Evolutionary conservation across 2,329 filamentous ascomycete species (phyloP), one percentile per base, ranked within the genome.

Genomic region (Chaetomium sp.): DNA sequence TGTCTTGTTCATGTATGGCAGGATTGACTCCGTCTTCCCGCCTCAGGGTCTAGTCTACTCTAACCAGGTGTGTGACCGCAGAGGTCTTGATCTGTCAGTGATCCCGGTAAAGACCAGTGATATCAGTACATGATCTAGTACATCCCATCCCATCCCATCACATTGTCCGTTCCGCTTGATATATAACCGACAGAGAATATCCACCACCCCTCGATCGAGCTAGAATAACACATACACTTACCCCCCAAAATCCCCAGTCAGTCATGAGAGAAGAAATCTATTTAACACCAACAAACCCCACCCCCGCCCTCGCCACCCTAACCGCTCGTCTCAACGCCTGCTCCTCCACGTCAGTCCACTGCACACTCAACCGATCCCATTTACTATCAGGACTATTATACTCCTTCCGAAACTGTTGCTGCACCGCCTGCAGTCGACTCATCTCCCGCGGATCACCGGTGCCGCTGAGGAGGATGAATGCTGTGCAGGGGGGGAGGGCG

Each of bases 371-470:
- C 59, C 85, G 71, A 67, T 87, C 82, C 84, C 84, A 87, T 62
- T 85, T 85, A 60, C 74, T 79, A 10, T 81, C 79, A 0, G 79
- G 79, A 7, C 77, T 79, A 68, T 84, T 82, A 67, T 84, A 87
- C 69, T 88, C 84, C 62, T 76, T 77, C 66, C 79, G 81, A 73
- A 80, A 85, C 68, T 80, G 77, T 6, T 75, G 67, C 50, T 86
- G 80, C 74, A 84, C 72, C 27, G 76, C 76, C 71, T 85, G 81
- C 61, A 87, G 71, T 42, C 76, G 74, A 57, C 77, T 78, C 82
- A 87, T 85, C 64, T 82, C 79, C 37, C 83, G 78, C n/a, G 84
- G 84, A 63, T 87, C 82, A 41, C 85, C 85, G 5, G 80, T 85
- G 59, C 85, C 85, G 62, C 80, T 84, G 69, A 84, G 83, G 37